Conservation (phyloP, 768 basidiomycete species). For the Sporobolomyces roseus region DNA sequence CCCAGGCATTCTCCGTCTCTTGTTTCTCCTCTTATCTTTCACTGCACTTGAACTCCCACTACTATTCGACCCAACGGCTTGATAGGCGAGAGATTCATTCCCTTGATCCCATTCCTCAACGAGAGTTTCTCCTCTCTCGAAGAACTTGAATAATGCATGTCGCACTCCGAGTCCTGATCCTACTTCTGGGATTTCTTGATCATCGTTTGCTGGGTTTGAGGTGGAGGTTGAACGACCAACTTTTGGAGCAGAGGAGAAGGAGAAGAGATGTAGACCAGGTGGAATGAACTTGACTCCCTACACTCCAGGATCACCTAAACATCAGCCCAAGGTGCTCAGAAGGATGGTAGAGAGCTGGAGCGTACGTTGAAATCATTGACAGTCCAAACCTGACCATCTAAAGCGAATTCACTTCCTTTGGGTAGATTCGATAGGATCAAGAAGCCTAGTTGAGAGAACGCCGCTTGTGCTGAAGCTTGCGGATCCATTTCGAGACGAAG, state of each 20-base stretch:
- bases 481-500: neutral
- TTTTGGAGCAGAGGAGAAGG: conserved; percentile 44
- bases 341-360: neutral
- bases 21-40: neutral
- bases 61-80: neutral
- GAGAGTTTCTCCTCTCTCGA: conserved; percentile 37
- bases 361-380: conserved; percentile 29
- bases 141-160: conserved; percentile 45
- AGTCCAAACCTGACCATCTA: conserved; percentile 47
- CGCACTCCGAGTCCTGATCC: conserved; percentile 44
- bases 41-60: neutral
- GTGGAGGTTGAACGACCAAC: neutral
- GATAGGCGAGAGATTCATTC: conserved; percentile 33
- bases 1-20: conserved; percentile 5
- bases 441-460: conserved; percentile 30
- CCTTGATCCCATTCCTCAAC: conserved; percentile 45
- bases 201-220: neutral
- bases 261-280: conserved; percentile 50
- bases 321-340: neutral
- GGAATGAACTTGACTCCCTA: conserved; percentile 52
- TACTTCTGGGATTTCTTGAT: neutral
- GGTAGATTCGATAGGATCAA: conserved; percentile 48
- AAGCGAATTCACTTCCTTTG: conserved; percentile 48
- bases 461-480: neutral
- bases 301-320: neutral